Base-by-base conservation (phyloP, 352 stramenopile species). In the Globisporangium perplexum region DNA sequence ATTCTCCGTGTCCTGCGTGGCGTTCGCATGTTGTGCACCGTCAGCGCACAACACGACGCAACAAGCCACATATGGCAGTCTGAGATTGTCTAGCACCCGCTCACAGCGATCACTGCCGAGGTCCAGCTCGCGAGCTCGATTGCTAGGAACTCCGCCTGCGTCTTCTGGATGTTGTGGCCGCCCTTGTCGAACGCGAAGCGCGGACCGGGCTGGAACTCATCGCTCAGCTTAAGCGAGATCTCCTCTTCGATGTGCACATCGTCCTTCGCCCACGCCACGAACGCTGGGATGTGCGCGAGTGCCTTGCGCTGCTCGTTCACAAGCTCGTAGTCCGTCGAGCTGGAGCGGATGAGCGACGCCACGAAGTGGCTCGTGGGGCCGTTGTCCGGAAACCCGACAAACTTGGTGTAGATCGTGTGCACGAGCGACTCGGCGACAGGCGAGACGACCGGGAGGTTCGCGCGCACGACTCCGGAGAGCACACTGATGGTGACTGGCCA, bases 111-210 rank as follows among this genome's bases (percentile, higher is more conserved):
- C n/a, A n/a, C n/a, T n/a, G n/a, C n/a, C n/a, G n/a, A n/a, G 31
- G 15, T 36, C 77, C 80, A 91, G 1, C 42, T 8, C 1, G 62
- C 43, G 44, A 89, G 60, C 46, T 79, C 63, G 1, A 53, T 20
- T 0, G 74, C 76, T 1, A 91, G 47, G 12, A 73, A 46, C 4
- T 28, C 50, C 0, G 72, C 81, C 42, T 83, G 70, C 17, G 74
- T 86, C 63, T 92, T 90, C 57, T 92, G 81, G 28, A 92, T 67
- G 60, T 90, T 90, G 71, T 90, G 81, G 8, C 77, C 77, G 0
- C 75, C 74, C 0, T 60, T 66, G 8, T 62, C 55, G 43, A 88
- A 90, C 18, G 52, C 69, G 5, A 88, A 41, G 12, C 75, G 77
- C 17, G 59, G 66, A 0, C 65, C 62, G 2, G 68, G 61, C 42